Conservation (phyloP, 495 filamentous ascomycete species). For the Hypoxylon cercidicola region DNA sequence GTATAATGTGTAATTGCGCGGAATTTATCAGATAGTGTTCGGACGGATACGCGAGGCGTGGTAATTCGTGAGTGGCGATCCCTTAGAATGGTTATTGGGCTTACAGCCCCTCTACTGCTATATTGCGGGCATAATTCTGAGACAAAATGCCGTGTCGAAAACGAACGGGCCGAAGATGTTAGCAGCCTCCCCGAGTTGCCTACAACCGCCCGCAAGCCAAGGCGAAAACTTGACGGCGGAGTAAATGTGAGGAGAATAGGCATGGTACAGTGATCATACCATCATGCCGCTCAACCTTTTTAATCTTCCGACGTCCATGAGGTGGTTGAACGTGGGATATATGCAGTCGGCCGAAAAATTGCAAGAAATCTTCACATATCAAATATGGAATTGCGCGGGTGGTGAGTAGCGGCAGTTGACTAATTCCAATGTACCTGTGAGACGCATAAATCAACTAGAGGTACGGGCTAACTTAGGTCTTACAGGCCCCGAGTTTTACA, state of each 20-base stretch:
- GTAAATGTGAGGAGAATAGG: constrained; percentile 36
- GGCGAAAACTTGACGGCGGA: constrained; percentile 42
- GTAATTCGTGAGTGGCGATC: constrained; percentile 19
- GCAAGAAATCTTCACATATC: constrained; percentile 12
- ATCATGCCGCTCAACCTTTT: constrained; percentile 34
- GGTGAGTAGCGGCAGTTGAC: constrained; percentile 19
- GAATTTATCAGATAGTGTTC: constrained; percentile 43
- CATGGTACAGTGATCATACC: constrained; percentile 43
- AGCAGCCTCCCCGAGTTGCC: constrained; percentile 35
- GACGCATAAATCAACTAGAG: too few species aligned
- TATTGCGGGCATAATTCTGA: constrained; percentile 35
- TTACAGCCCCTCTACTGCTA: constrained; percentile 20
- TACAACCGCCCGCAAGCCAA: constrained; percentile 44
- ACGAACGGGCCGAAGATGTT: constrained; percentile 27
- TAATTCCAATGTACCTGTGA: neutral
- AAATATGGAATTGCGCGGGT: neutral
- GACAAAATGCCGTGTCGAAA: constrained; percentile 30
- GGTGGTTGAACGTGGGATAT: neutral
- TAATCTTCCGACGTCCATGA: constrained; percentile 23
- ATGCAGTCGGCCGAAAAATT: neutral
- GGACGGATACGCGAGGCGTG: constrained; percentile 38
- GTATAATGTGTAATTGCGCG: constrained; percentile 53
- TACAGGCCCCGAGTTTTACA: too few species aligned
- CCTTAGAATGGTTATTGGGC: constrained; percentile 8
- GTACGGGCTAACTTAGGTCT: too few species aligned